phyloP scores from a whole-genome alignment of 441 rosid genomes.

The Pelargonium cotyledonis region DNA sequence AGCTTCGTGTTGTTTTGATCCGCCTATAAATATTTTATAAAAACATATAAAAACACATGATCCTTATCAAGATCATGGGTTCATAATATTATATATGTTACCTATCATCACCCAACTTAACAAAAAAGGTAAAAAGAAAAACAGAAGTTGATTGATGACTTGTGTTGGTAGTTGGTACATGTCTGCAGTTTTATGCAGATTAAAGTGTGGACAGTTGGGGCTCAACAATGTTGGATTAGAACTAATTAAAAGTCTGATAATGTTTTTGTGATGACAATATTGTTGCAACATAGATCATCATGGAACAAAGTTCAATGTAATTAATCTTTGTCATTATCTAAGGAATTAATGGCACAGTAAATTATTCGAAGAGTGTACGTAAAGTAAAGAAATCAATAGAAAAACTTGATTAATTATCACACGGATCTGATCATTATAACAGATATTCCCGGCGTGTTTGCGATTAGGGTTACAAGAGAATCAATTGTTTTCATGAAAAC shows the following conservation, averaged over 20 bases:
- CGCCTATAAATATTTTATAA: too few species aligned
- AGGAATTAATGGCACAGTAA: not conserved
- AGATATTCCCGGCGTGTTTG: conserved; percentile 26
- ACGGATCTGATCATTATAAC: conserved; percentile 3
- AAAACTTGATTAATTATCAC: too few species aligned
- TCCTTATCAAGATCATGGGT: not conserved
- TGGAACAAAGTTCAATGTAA: not conserved
- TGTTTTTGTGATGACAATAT: not conserved
- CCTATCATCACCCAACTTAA: too few species aligned
- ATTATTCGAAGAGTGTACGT: not conserved
- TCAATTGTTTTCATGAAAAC: conserved; percentile 18
- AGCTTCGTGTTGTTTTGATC: too few species aligned
- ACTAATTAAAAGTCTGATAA: not conserved
- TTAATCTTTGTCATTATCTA: not conserved
- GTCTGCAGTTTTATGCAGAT: too few species aligned
- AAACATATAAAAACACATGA: not conserved
- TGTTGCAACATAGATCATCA: not conserved
- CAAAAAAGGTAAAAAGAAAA: too few species aligned
- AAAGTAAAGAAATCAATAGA: not conserved
- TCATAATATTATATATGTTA: not conserved
- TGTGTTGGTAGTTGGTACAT: too few species aligned
- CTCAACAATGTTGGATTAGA: too few species aligned
- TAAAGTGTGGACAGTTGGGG: too few species aligned
- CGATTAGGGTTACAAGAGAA: conserved; percentile 18
- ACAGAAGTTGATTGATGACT: too few species aligned